Percentiles rank a stretch among this genome's conserved stretches.
Evolutionary conservation across 768 basidiomycete species (phyloP).

Genomic region (Boletellus emodensis): DNA sequence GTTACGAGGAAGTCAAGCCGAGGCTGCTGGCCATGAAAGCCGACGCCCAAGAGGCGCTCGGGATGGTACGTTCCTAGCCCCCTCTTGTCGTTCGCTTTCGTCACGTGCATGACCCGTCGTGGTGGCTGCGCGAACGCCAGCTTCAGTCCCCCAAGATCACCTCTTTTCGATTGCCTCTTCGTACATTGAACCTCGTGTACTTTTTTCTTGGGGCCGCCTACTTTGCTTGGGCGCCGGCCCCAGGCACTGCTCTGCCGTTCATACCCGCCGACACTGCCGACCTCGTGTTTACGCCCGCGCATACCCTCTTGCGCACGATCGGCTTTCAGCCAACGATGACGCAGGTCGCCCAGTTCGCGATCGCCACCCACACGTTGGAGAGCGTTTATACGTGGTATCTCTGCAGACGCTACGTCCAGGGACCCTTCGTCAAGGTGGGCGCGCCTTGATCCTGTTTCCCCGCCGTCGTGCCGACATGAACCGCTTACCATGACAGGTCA

Average conservation of each 20-base stretch:
- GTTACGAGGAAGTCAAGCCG: constrained; percentile 81
- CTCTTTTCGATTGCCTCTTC: constrained; percentile 47
- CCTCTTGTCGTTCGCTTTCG: not conserved
- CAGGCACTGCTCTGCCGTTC: constrained; percentile 15
- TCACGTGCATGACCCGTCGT: not conserved
- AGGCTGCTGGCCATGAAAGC: constrained; percentile 77
- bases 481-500: constrained; percentile 33
- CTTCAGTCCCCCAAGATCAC: constrained; percentile 60
- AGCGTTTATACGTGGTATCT: constrained; percentile 27
- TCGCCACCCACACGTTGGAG: constrained; percentile 22
- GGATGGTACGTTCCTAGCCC: constrained; percentile 54
- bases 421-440: constrained; percentile 18
- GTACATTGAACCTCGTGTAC: constrained; percentile 21
- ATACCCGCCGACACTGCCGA: constrained; percentile 14
- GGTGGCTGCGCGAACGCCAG: constrained; percentile 30
- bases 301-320: constrained; percentile 2
- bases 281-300: constrained; percentile 21
- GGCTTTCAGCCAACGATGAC: constrained; percentile 18
- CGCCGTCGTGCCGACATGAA: not conserved
- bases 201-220: constrained; percentile 16
- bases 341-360: constrained; percentile 2
- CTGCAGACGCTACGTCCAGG: constrained; percentile 27
- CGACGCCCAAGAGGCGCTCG: constrained; percentile 72
- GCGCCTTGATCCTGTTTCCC: not conserved
- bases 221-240: constrained; percentile 15